A percentile compares a stretch with the other conserved stretches of the same genome.
Conservation (phyloP, 2,329 filamentous ascomycete genomes). For the Podosphaera xanthii region DNA sequence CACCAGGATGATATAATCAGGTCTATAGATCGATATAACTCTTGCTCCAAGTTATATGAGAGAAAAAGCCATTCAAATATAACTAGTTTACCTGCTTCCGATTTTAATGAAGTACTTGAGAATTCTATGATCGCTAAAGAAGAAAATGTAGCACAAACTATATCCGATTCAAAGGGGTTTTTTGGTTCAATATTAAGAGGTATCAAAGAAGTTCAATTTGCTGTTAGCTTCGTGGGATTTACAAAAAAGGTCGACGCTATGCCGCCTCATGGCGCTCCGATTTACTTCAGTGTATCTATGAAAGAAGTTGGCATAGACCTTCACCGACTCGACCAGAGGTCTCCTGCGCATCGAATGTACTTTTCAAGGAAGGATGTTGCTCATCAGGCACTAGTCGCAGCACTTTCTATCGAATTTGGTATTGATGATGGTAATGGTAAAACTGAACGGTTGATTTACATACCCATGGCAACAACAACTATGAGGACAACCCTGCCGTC, state of each 20-base stretch:
- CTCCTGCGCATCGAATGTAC: constrained; percentile 93
- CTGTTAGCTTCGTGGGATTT: constrained; percentile 71
- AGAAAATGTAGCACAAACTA: constrained; percentile 51
- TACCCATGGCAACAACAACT: constrained; percentile 92
- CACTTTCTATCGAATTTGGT: constrained; percentile 76
- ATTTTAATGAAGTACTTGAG: constrained; percentile 54
- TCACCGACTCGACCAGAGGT: constrained; percentile 74
- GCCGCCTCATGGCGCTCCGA: constrained; percentile 41
- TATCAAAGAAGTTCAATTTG: constrained; percentile 91
- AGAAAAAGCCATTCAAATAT: constrained; percentile 18
- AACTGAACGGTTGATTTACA: constrained; percentile 69
- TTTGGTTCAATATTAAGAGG: constrained; percentile 72
- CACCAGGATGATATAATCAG: constrained; percentile 67
- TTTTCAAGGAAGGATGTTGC: constrained; percentile 83
- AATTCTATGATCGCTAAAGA: constrained; percentile 29
- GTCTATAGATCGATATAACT: constrained; percentile 34
- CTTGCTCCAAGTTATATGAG: constrained; percentile 14
- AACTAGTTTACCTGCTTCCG: constrained; percentile 41
- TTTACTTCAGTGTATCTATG: constrained; percentile 73
- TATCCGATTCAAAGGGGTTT: constrained; percentile 85
- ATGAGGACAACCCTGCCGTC: constrained; percentile 85
- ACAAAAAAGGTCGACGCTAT: constrained; percentile 56
- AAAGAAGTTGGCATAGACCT: constrained; percentile 92
- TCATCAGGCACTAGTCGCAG: constrained; percentile 80
- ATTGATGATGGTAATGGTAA: constrained; percentile 75